Base-by-base conservation (phyloP, 2,329 filamentous ascomycete species). In the Sporothrix humicola region DNA sequence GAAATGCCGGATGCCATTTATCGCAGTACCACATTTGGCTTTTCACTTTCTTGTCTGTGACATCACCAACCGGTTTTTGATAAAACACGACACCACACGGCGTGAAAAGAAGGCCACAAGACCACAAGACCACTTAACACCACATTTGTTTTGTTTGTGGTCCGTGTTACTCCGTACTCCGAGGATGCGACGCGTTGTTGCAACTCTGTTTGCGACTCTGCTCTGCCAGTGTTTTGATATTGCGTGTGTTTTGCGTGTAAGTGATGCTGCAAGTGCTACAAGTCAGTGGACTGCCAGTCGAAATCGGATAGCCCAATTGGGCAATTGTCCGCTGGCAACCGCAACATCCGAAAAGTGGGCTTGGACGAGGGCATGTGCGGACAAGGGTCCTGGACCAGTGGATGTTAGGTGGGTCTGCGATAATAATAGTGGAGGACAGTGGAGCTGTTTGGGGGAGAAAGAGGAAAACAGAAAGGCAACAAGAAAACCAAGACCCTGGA, bases 261-360 rank as follows among this genome's bases (percentile, higher is more conserved):
- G 31, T 37, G 31, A 37, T 37, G 31, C 31, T 37, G 31, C 31
- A 37, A 37, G 31, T 37, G 31, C 31, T 31, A 5, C 5, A 31
- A 31, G 52, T 54, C 17, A 54, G 50, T 54, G 50, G 17, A n/a
- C n/a, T 17, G 17, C 52, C 52, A 20, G 23, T 54, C 17, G 50
- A 37, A 37, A 50, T 3, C 59, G 66, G 46, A 42, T 54, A 44
- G 68, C 58, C 68, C 8, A 56, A 69, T 50, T 15, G 7, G 66
- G 58, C 20, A 65, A 73, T 58, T 50, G 37, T 65, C 66, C 68
- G 72, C 23, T 26, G 5, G n/a, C n/a, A 17, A 46, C 44, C 37
- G 15, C 44, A 50, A 23, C 15, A 26, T 52, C n/a, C 50, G 58
- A 44, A 42, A 31, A 17, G 31, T 42, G 37, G 31, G 7, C 7